These are phyloP conservation scores for Laetiporus sulphureus DNA, from an alignment of 1,284 basidiomycete species.

Conservation along the genomic window DNA sequence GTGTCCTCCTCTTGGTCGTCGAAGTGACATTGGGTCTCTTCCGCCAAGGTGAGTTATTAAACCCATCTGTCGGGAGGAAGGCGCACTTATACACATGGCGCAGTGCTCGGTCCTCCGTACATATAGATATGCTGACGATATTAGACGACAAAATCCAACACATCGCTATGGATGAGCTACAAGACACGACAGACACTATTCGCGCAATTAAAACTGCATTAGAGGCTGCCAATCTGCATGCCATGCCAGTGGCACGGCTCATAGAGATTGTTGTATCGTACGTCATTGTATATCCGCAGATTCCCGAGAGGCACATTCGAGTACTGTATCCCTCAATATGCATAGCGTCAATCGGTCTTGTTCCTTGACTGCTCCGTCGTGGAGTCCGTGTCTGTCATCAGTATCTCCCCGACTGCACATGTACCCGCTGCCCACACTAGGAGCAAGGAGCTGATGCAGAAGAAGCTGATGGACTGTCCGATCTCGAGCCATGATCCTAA, in stretches of 20 bases:
- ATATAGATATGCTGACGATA: slow-evolving; percentile 9
- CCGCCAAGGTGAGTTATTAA: slow-evolving; percentile 55
- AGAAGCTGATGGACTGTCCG: slow-evolving; percentile 85
- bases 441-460: slow-evolving; percentile 78
- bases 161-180: too few relatives aligned
- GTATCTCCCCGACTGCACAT: slow-evolving; percentile 59
- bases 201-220: too few relatives aligned
- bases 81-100: not conserved
- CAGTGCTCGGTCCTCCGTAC: slow-evolving; percentile 19
- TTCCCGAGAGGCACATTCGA: too few relatives aligned
- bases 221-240: too few relatives aligned
- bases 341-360: not conserved
- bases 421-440: slow-evolving; percentile 76
- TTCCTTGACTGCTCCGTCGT: not conserved
- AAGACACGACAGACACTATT: too few relatives aligned
- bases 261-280: too few relatives aligned
- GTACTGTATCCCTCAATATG: too few relatives aligned
- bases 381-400: slow-evolving; percentile 38
- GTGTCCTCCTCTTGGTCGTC: slow-evolving; percentile 89
- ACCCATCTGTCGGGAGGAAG: too few relatives aligned
- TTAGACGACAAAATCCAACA: too few relatives aligned
- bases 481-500: slow-evolving; percentile 84
- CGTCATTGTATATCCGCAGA: too few relatives aligned
- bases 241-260: too few relatives aligned
- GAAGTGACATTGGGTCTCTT: slow-evolving; percentile 76